Evolutionary conservation across 805 yeast genomes (phyloP), one percentile per base, ranked within the genome.

Genomic region (Ogataea naganishii): DNA sequence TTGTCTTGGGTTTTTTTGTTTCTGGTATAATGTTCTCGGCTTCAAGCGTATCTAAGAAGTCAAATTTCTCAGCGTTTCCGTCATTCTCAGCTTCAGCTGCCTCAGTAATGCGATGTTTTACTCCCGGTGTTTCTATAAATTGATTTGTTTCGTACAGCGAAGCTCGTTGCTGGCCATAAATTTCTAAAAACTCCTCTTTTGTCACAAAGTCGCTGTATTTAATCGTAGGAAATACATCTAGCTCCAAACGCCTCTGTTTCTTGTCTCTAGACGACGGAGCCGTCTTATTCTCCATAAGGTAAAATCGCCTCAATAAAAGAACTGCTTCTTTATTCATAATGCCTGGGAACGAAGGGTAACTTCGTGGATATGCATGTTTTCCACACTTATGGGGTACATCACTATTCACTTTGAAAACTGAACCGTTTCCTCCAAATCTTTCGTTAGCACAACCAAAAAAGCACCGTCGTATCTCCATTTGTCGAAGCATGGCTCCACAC

Each of bases 371-470:
- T 3, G 38, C 37, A 4, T 41, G 31, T 11, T 34, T 26, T 14
- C 24, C 27, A 5, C 14, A 18, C 4, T 17, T 9, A 20, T 11
- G 18, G 3, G 51, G 46, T 5, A 34, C 31, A 32, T 74, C 81
- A 3, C 51, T 44, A 40, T 78, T 70, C 2, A 84, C 65, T 8
- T 64, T 56, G 18, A 85, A 53, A 2, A 89, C 92, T 0, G 94
- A 78, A 1, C 97, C 97, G 51, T 88, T 88, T 0, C 98, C 97
- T 0, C 98, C 98, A 58, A 92, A 92, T 26, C 97, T 58, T 38
- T 89, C 97, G 51, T 92, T 92, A 0, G 85, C 92, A 47, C 96
- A 88, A 0, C 98, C 97, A 46, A 84, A 92, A 26, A 76, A 75
- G 2, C 89, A 95, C 23, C 63, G 61, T 18, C 72, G 56, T 8